Evolutionary conservation across 2,329 filamentous ascomycete species (phyloP), one percentile per base, ranked within the genome.

Genomic region (Botrytis fabae): DNA sequence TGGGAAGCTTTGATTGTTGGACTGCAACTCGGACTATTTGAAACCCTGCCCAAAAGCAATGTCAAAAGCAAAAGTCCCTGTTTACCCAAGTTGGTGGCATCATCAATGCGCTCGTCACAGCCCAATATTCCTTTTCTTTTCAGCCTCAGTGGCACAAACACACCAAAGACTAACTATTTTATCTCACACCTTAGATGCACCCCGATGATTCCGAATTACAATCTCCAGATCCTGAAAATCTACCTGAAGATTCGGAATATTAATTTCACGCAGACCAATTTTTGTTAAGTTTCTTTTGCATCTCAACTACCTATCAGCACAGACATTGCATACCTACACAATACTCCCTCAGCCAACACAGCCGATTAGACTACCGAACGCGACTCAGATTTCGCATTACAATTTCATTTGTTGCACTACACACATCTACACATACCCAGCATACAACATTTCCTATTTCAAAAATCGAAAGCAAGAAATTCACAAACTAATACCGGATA

Each of bases 211-310:
- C 64, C 48, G 65, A 68, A 4, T 35, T 42, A 25, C 48, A 57
- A 68, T 57, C 65, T 44, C 65, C 48, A 57, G 65, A 68, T 44
- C 48, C 65, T 20, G 65, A 68, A 57, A 28, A 68, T 22, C 14
- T 57, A 22, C 35, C 65, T 25, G 65, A 57, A 57, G 65, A 68
- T 42, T 20, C 48, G 18, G 48, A 57, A 32, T 68, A 68, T 57
- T 57, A 68, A 38, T 25, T 68, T 57, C 46, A 68, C 25, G 51
- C 35, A 18, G 64, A 57, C 16, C 46, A 25, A 63, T 18, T 28
- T 44, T 63, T 40, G 61, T 25, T 38, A 42, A 18, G 25, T 68
- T 68, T 68, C 20, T 28, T 42, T 68, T 57, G 40, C 48, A 38
- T 42, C 9, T 46, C 25, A 57, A 35, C 46, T 28, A 16, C 32